Conservation (phyloP, 352 stramenopile species). For the Globisporangium paddicum region DNA sequence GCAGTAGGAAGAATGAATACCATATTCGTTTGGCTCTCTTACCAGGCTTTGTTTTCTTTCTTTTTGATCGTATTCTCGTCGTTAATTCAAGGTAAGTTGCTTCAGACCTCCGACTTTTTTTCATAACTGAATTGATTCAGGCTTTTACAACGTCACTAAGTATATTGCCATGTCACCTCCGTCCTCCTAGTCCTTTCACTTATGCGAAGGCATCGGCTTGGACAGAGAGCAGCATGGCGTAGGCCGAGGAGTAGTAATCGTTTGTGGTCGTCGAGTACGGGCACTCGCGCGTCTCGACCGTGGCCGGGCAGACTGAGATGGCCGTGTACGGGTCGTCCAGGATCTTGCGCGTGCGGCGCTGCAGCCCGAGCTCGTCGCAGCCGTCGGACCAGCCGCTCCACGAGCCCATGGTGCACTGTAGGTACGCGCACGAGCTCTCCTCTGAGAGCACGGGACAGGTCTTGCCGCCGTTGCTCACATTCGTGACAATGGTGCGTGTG, state of each 20-base stretch:
- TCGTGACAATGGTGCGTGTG: conserved; percentile 22
- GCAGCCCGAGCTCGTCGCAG: conserved; percentile 28
- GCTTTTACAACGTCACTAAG: no score
- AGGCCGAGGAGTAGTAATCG: conserved; percentile 20
- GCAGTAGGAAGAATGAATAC: no score
- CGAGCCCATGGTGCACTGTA: conserved; percentile 22
- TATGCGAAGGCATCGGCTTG: conserved; percentile 27
- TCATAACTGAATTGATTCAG: no score
- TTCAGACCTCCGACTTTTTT: no score
- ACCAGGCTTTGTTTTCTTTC: no score
- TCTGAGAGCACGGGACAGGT: conserved; percentile 14
- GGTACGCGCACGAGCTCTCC: conserved; percentile 19
- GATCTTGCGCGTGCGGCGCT: conserved; percentile 27
- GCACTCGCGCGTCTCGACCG: conserved; percentile 21
- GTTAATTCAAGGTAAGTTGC: no score
- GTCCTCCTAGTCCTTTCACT: background rate
- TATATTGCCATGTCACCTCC: background rate
- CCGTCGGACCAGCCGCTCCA: conserved; percentile 25
- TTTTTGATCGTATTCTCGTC: no score
- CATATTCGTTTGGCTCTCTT: no score
- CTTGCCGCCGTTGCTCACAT: conserved; percentile 23
- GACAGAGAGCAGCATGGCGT: conserved; percentile 10
- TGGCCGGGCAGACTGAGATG: conserved; percentile 22
- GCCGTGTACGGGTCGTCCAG: conserved; percentile 25
- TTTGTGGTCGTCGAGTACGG: conserved; percentile 27